phyloP scores from a whole-genome alignment of 257 asterid species.

The Solanum verrucosum region DNA sequence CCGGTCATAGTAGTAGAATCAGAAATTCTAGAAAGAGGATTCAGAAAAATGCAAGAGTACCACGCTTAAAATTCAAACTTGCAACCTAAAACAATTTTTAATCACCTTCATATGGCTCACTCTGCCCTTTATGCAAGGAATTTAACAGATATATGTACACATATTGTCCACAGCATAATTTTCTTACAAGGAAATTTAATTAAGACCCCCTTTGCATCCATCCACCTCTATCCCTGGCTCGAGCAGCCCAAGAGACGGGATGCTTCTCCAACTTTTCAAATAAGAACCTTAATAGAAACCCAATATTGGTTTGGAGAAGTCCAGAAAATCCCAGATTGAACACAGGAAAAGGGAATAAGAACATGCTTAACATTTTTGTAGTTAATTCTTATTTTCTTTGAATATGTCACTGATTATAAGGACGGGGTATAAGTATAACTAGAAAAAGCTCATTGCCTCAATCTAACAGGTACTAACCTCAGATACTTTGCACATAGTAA shows the following conservation, averaged over 20 bases:
- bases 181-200: neutral
- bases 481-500: conserved; percentile 70
- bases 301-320: neutral
- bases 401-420: neutral
- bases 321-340: neutral
- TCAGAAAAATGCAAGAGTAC: neutral
- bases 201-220: neutral
- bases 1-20: neutral
- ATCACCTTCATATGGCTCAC: neutral
- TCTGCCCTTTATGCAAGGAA: neutral
- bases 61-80: neutral
- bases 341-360: neutral
- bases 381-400: neutral
- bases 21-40: neutral
- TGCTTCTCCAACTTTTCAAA: neutral
- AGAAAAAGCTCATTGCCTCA: neutral
- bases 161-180: neutral
- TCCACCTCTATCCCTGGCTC: neutral
- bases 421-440: neutral
- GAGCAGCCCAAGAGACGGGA: neutral
- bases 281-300: neutral
- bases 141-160: neutral
- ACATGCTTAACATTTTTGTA: neutral
- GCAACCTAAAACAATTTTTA: neutral
- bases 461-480: conserved; percentile 26